These are phyloP conservation scores for Xenoacremonium recifei DNA, from an alignment of 2,329 filamentous ascomycete genomes.

Conservation along the genomic window DNA sequence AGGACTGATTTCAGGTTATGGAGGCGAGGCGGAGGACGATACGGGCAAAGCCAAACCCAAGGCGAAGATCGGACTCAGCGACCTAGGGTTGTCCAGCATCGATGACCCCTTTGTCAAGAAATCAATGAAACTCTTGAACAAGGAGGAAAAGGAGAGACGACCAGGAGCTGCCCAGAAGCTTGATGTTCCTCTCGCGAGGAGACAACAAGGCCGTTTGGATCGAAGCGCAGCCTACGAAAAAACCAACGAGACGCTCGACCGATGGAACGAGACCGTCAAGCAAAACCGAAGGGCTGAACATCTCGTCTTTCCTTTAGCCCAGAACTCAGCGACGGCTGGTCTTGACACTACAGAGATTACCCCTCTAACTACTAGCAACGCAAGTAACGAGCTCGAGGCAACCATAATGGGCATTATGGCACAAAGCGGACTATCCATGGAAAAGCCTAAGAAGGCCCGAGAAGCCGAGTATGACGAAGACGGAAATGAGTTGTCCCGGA, in stretches of 20 bases:
- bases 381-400: slow-evolving; percentile 78
- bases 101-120: slow-evolving; percentile 76
- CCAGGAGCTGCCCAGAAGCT: slow-evolving; percentile 62
- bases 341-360: slow-evolving; percentile 62
- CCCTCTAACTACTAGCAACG: slow-evolving; percentile 60
- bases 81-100: slow-evolving; percentile 69
- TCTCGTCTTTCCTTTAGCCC: slow-evolving; percentile 79
- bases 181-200: slow-evolving; percentile 76
- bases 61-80: slow-evolving; percentile 70
- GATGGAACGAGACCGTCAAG: slow-evolving; percentile 95
- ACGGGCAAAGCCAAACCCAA: slow-evolving; percentile 46
- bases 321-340: slow-evolving; percentile 63
- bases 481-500: slow-evolving; percentile 68
- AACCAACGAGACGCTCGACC: slow-evolving; percentile 84
- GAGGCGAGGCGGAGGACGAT: slow-evolving; percentile 59
- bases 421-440: slow-evolving; percentile 73
- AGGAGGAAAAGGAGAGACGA: slow-evolving; percentile 53
- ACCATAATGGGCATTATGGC: slow-evolving; percentile 87
- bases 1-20: slow-evolving; percentile 67
- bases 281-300: slow-evolving; percentile 90
- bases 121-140: slow-evolving; percentile 71
- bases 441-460: slow-evolving; percentile 43
- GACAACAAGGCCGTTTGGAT: slow-evolving; percentile 83
- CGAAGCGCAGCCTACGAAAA: slow-evolving; percentile 83
- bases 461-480: slow-evolving; percentile 67